Conservation (phyloP, 495 filamentous ascomycete genomes). For the Articulospora tetracladia region DNA sequence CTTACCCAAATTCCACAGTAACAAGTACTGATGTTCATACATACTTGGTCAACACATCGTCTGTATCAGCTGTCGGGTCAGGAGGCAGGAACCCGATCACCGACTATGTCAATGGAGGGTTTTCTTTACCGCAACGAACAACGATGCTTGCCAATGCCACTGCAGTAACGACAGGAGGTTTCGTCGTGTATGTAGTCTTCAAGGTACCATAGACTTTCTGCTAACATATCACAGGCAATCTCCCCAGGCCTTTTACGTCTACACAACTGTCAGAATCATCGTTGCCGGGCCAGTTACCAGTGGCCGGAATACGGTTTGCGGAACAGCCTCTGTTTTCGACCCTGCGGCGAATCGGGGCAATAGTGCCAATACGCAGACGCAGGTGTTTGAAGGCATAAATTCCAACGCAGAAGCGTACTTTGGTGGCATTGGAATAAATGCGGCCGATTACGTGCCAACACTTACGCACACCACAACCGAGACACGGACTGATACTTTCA, state of each 20-base stretch:
- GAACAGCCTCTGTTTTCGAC: background rate
- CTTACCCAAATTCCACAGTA: background rate
- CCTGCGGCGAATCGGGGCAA: background rate
- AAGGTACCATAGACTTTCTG: background rate
- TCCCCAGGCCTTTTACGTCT: constrained; percentile 22
- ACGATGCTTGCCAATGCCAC: constrained; percentile 3
- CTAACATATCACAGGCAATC: constrained; percentile 13
- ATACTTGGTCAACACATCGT: constrained; percentile 1
- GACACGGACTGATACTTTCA: background rate
- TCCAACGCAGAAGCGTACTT: constrained; percentile 23
- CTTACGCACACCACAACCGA: background rate
- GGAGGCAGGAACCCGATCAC: constrained; percentile 11
- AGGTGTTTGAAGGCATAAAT: constrained; percentile 7
- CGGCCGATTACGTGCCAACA: background rate
- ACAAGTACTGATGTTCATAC: constrained; percentile 2
- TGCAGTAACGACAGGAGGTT: constrained; percentile 10
- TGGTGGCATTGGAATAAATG: constrained; percentile 7
- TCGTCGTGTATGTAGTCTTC: constrained; percentile 10
- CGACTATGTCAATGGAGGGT: background rate
- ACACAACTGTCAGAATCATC: constrained; percentile 20
- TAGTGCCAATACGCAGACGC: background rate
- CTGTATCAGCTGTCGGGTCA: background rate
- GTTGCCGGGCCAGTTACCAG: constrained; percentile 8
- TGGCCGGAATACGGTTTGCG: constrained; percentile 7
- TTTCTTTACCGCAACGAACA: background rate